phyloP scores from a whole-genome alignment of 208 protist species.

The Acanthamoeba triangularis region DNA sequence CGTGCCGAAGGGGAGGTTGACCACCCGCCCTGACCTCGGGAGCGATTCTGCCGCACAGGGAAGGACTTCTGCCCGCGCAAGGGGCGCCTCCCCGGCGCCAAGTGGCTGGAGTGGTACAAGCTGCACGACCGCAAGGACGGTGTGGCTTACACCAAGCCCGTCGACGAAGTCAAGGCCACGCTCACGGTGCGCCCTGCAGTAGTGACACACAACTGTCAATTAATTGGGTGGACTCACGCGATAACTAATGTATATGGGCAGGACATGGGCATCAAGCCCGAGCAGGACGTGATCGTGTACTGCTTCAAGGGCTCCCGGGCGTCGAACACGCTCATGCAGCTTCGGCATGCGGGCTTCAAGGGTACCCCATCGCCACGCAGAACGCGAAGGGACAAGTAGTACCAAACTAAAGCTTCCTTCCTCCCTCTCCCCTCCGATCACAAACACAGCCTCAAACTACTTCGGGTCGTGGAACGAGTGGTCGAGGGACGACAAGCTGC shows the following conservation, averaged over 20 bases:
- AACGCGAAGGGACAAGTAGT: neutral
- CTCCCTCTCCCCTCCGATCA: neutral
- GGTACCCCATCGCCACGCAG: neutral
- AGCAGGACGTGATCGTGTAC: slow-evolving; percentile 40
- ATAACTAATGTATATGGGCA: neutral
- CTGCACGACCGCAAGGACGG: slow-evolving; percentile 26
- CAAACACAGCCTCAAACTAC: slow-evolving; percentile 9
- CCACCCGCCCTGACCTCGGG: too few relatives aligned
- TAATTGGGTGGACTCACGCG: neutral
- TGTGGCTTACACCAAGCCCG: slow-evolving; percentile 44
- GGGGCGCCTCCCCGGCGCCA: slow-evolving; percentile 15
- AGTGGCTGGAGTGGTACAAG: slow-evolving; percentile 64
- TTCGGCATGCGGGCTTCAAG: slow-evolving; percentile 6
- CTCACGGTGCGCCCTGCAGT: neutral
- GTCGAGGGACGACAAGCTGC: neutral
- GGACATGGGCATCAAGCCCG: slow-evolving; percentile 2
- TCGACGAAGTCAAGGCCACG: neutral
- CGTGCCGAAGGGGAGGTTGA: too few relatives aligned
- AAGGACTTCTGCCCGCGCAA: slow-evolving; percentile 54
- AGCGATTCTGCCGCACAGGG: neutral
- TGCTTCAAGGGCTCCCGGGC: slow-evolving; percentile 43
- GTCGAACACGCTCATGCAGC: slow-evolving; percentile 50
- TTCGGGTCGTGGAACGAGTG: slow-evolving; percentile 46
- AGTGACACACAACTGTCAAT: neutral
- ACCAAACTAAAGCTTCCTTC: neutral